Evolutionary conservation across 352 stramenopile genomes (phyloP).

Genomic region (Phytophthora cactorum): DNA sequence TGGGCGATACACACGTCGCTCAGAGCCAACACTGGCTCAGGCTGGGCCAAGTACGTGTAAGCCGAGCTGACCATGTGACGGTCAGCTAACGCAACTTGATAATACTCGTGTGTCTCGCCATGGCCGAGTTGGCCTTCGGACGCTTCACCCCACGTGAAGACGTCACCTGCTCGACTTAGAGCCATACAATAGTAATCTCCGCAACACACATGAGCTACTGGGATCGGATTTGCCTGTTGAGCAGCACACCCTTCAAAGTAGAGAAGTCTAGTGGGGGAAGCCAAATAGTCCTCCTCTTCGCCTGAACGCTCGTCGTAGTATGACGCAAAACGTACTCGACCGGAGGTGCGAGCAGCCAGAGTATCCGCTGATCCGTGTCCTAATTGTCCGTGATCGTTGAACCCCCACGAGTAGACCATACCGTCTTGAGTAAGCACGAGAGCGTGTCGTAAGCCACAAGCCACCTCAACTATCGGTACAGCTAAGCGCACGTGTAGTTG

Average conservation of each 20-base stretch:
- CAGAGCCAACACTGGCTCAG: constrained; percentile 64
- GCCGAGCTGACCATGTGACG: constrained; percentile 68
- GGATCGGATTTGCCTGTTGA: constrained; percentile 73
- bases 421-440: constrained; percentile 56
- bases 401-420: constrained; percentile 78
- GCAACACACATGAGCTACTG: constrained; percentile 58
- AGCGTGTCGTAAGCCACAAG: constrained; percentile 65
- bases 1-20: constrained; percentile 49
- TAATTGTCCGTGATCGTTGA: constrained; percentile 81
- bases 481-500: constrained; percentile 42
- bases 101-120: constrained; percentile 55
- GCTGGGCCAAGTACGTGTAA: constrained; percentile 68
- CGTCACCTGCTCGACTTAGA: constrained; percentile 64
- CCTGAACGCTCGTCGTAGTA: constrained; percentile 65
- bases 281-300: constrained; percentile 51
- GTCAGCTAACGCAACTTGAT: constrained; percentile 73
- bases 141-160: constrained; percentile 80
- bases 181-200: constrained; percentile 76
- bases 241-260: constrained; percentile 66
- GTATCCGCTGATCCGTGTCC: constrained; percentile 62
- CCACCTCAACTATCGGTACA: constrained; percentile 19
- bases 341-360: constrained; percentile 49
- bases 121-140: constrained; percentile 78
- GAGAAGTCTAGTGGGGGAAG: constrained; percentile 50
- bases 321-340: constrained; percentile 36